phyloP scores from a whole-genome alignment of 441 rosid species.

The Flueggea neowawraea region DNA sequence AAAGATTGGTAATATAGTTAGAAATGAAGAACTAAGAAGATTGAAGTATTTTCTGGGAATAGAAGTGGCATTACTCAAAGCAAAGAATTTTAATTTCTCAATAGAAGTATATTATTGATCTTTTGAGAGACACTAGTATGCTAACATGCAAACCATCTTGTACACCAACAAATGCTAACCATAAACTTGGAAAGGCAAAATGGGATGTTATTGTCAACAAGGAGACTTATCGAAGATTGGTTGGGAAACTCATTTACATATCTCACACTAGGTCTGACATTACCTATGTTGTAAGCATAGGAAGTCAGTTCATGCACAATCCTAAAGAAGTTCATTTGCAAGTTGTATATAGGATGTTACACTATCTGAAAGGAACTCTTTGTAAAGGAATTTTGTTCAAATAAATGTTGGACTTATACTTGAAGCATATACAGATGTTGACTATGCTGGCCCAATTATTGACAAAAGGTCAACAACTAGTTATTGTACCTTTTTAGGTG shows the following conservation, averaged over 20 bases:
- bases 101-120: background rate
- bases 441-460: background rate
- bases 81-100: background rate
- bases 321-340: background rate
- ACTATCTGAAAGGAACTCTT: background rate
- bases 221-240: background rate
- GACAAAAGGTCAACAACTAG: constrained; percentile 3
- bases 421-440: background rate
- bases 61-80: background rate
- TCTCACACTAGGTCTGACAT: background rate
- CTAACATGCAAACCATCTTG: background rate
- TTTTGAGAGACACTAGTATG: background rate
- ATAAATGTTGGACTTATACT: background rate
- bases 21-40: background rate
- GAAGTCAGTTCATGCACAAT: constrained; percentile 8
- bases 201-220: background rate
- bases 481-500: background rate
- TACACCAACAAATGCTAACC: background rate
- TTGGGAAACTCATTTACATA: background rate
- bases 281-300: background rate
- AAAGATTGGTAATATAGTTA: background rate
- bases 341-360: background rate
- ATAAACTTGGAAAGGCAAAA: background rate
- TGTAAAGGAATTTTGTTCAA: constrained; percentile 2
- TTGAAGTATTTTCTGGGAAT: constrained; percentile 4